These are phyloP conservation scores for Cryphonectria nitschkei DNA, from an alignment of 2,329 filamentous ascomycete species.

Conservation along the genomic window DNA sequence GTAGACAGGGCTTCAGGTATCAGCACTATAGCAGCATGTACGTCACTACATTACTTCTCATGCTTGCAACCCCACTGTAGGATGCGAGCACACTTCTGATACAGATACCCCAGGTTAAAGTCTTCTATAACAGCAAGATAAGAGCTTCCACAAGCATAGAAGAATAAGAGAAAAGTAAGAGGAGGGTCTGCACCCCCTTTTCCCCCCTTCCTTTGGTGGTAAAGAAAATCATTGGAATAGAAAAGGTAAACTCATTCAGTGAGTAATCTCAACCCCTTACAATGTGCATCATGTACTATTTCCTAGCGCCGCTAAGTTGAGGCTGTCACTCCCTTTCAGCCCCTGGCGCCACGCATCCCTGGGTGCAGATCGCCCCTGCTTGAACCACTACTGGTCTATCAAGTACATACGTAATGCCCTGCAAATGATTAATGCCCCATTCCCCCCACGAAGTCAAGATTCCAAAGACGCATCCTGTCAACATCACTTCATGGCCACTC, in stretches of 20 bases:
- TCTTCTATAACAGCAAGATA: background rate
- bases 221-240: background rate
- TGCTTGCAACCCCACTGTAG: background rate
- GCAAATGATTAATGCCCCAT: background rate
- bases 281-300: background rate
- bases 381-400: background rate
- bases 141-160: no score
- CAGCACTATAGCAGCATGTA: background rate
- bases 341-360: background rate
- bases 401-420: background rate
- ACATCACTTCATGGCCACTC: background rate
- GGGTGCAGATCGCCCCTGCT: background rate
- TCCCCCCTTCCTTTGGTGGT: fast-evolving
- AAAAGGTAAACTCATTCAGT: background rate
- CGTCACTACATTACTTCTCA: background rate
- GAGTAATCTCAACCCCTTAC: background rate
- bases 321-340: background rate
- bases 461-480: constrained; percentile 13
- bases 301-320: background rate
- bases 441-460: background rate
- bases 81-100: background rate
- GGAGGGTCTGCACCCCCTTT: background rate
- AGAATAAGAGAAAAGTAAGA: background rate
- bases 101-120: background rate
- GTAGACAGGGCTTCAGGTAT: background rate